Percentiles rank a stretch among this genome's conserved stretches.
These are phyloP conservation scores for Glycyrrhiza uralensis DNA, from an alignment of 306 rosid species.

Conservation along the genomic window DNA sequence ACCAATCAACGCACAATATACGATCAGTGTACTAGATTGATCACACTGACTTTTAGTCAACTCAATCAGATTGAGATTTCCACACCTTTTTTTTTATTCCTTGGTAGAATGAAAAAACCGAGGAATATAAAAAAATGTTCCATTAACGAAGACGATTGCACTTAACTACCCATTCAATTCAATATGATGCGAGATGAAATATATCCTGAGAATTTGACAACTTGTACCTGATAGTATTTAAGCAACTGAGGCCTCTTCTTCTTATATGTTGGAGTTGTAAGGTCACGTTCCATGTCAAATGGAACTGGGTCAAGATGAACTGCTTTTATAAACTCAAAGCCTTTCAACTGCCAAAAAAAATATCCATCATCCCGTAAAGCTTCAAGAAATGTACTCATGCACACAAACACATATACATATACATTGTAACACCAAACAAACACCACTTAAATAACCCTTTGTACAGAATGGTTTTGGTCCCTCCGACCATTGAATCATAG, in stretches of 20 bases:
- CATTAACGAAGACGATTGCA: background rate
- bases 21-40: background rate
- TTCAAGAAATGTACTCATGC: slow-evolving; percentile 18
- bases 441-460: background rate
- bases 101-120: background rate
- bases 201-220: slow-evolving; percentile 1
- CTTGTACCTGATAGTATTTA: slow-evolving; percentile 76
- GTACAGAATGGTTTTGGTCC: background rate
- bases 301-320: slow-evolving; percentile 84
- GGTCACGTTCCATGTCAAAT: slow-evolving; percentile 94
- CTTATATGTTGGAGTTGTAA: slow-evolving; percentile 89
- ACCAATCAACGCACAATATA: background rate
- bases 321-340: slow-evolving; percentile 74
- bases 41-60: background rate
- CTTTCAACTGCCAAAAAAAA: slow-evolving; percentile 72
- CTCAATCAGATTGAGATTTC: background rate
- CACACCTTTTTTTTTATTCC: background rate
- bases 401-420: background rate
- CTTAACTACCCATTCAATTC: background rate
- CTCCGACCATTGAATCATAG: background rate
- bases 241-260: slow-evolving; percentile 91
- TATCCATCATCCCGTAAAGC: slow-evolving; percentile 19
- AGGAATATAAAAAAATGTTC: background rate
- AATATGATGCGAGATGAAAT: slow-evolving; percentile 10
- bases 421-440: background rate